phyloP scores from a whole-genome alignment of 2,329 filamentous ascomycete genomes.

The Tolypocladium capitatum region DNA sequence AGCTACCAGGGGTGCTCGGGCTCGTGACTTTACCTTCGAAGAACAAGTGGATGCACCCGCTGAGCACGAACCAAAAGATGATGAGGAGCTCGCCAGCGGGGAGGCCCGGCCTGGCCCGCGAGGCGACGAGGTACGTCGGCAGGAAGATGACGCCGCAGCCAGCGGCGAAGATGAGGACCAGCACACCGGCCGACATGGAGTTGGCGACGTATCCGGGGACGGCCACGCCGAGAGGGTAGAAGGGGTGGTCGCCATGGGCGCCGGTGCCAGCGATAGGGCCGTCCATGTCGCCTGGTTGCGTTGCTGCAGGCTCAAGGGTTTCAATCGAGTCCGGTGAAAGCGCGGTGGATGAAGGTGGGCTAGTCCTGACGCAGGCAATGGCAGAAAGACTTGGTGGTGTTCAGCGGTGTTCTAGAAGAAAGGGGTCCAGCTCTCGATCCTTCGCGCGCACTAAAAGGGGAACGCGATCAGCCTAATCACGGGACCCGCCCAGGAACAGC shows the following conservation, averaged over 20 bases:
- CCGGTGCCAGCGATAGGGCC: neutral
- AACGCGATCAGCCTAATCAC: too few species aligned
- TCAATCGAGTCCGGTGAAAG: neutral
- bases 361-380: neutral
- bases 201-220: conserved; percentile 56
- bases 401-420: neutral
- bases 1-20: neutral
- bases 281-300: conserved; percentile 1
- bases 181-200: conserved; percentile 40
- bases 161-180: conserved; percentile 46
- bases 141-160: conserved; percentile 44
- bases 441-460: too few species aligned
- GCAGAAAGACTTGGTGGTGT: neutral
- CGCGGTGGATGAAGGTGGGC: neutral
- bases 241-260: conserved; percentile 38
- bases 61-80: conserved; percentile 65
- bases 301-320: neutral
- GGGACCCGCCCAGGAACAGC: too few species aligned
- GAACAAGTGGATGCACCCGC: conserved; percentile 36
- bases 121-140: conserved; percentile 39
- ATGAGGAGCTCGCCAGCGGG: conserved; percentile 40
- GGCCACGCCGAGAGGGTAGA: conserved; percentile 52
- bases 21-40: conserved; percentile 22
- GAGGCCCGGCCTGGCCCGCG: conserved; percentile 37
- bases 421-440: neutral